A percentile compares a stretch with the other conserved stretches of the same genome.
Conservation (phyloP, 2,329 filamentous ascomycete species). For the Diaporthe vaccinii region DNA sequence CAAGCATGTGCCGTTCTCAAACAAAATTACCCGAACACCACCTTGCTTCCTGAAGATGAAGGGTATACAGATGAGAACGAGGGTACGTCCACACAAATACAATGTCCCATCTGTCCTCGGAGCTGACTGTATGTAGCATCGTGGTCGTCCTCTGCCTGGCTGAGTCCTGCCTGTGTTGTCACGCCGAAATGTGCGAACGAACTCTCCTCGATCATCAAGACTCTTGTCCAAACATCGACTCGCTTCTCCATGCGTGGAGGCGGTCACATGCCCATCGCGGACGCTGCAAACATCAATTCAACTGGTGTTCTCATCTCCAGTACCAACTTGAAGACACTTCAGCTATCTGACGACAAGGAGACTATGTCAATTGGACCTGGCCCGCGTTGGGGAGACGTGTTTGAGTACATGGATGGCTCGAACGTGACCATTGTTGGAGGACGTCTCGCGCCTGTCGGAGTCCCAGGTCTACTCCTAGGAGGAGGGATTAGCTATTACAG, state of each 20-base stretch:
- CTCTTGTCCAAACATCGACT: conserved; percentile 40
- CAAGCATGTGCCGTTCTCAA: conserved; percentile 6
- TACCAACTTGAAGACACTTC: conserved; percentile 49
- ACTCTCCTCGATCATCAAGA: conserved; percentile 41
- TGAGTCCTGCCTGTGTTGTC: conserved; percentile 46
- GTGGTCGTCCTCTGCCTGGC: conserved; percentile 23
- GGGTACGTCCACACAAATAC: not conserved
- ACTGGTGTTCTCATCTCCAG: conserved; percentile 54
- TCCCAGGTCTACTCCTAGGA: conserved; percentile 48
- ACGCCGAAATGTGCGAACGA: conserved; percentile 43
- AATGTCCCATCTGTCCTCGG: not conserved
- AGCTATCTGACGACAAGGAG: conserved; percentile 47
- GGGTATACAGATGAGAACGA: not conserved
- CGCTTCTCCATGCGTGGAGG: conserved; percentile 48
- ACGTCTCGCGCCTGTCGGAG: conserved; percentile 48
- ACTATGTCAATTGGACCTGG: conserved; percentile 51
- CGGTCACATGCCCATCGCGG: conserved; percentile 48
- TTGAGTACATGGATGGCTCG: conserved; percentile 45
- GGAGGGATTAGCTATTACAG: conserved; percentile 52
- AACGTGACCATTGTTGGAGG: conserved; percentile 47
- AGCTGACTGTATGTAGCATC: not conserved
- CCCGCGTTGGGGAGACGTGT: conserved; percentile 49
- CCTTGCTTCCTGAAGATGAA: conserved; percentile 3
- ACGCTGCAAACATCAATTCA: conserved; percentile 45
- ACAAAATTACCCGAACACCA: conserved; percentile 7